phyloP scores from a whole-genome alignment of 257 asterid genomes.

The Gentiana dahurica region DNA sequence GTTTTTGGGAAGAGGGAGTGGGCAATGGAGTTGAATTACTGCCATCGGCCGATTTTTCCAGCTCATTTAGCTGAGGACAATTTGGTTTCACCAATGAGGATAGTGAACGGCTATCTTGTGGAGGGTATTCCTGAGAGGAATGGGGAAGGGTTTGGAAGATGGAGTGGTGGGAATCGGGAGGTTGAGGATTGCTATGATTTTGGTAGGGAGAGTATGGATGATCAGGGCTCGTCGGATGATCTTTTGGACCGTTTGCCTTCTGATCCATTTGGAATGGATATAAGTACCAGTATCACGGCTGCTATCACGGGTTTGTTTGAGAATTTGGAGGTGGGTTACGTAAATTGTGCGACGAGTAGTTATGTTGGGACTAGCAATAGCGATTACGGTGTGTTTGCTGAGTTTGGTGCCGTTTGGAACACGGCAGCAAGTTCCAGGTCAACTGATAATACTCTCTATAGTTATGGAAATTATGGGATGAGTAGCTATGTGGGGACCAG shows the following conservation, averaged over 20 bases:
- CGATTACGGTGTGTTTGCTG: neutral
- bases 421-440: slow-evolving; percentile 26
- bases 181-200: slow-evolving; percentile 25
- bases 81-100: slow-evolving; percentile 53
- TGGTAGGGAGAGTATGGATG: slow-evolving; percentile 30
- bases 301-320: slow-evolving; percentile 61
- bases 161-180: slow-evolving; percentile 26
- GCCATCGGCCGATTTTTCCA: slow-evolving; percentile 48
- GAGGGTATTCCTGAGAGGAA: slow-evolving; percentile 52
- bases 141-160: slow-evolving; percentile 35
- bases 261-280: slow-evolving; percentile 93
- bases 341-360: slow-evolving; percentile 14
- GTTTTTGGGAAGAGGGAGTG: slow-evolving; percentile 28
- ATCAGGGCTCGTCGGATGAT: slow-evolving; percentile 43
- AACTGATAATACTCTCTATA: no score
- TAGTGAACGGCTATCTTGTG: slow-evolving; percentile 46
- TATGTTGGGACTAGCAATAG: no score
- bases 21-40: slow-evolving; percentile 88
- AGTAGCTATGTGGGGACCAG: no score
- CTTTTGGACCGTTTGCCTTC: slow-evolving; percentile 65
- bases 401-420: slow-evolving; percentile 43
- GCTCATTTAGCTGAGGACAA: slow-evolving; percentile 53
- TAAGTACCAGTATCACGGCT: slow-evolving; percentile 45
- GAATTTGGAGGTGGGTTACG: slow-evolving; percentile 50
- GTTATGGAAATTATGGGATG: no score